A percentile compares a stretch with the other conserved stretches of the same genome.
phyloP scores from a whole-genome alignment of 1,139 yeast species.

The Hansenula sp. region DNA sequence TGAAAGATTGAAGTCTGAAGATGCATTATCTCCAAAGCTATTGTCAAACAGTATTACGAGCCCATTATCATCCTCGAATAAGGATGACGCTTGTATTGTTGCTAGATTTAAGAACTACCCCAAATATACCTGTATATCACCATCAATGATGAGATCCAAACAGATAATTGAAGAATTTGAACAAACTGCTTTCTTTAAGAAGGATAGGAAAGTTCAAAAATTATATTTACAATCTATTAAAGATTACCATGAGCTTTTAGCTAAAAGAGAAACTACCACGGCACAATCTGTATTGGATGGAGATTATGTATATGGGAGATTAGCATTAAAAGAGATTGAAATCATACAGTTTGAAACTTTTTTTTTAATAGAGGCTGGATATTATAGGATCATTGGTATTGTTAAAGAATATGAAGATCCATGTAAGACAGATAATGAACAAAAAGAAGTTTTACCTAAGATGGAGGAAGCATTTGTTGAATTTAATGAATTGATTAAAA shows the following conservation, averaged over 20 bases:
- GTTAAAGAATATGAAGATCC: constrained; percentile 8
- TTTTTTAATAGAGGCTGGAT: constrained; percentile 4
- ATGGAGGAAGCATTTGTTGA: constrained; percentile 1
- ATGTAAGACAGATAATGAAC: constrained; percentile 11
- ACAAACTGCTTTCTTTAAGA: background rate
- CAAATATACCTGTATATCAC: background rate
- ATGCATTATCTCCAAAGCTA: too few relatives aligned
- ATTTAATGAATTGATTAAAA: constrained; percentile 5
- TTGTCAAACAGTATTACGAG: too few relatives aligned
- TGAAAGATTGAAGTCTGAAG: too few relatives aligned
- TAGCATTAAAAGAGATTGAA: constrained; percentile 8
- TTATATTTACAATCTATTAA: background rate
- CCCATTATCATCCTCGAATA: too few relatives aligned
- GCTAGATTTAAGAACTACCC: too few relatives aligned
- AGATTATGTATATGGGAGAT: constrained; percentile 7
- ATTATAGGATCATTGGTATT: constrained; percentile 5
- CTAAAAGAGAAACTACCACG: background rate
- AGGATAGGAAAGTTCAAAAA: background rate
- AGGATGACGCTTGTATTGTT: too few relatives aligned
- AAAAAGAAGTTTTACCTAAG: background rate
- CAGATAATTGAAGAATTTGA: background rate
- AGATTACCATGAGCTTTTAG: constrained; percentile 6
- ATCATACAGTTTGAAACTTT: constrained; percentile 5
- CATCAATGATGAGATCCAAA: background rate
- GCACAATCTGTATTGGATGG: constrained; percentile 6